These are phyloP conservation scores for Saccharomycopsis hybrid DNA, from an alignment of 1,139 yeast species.

Conservation along the genomic window DNA sequence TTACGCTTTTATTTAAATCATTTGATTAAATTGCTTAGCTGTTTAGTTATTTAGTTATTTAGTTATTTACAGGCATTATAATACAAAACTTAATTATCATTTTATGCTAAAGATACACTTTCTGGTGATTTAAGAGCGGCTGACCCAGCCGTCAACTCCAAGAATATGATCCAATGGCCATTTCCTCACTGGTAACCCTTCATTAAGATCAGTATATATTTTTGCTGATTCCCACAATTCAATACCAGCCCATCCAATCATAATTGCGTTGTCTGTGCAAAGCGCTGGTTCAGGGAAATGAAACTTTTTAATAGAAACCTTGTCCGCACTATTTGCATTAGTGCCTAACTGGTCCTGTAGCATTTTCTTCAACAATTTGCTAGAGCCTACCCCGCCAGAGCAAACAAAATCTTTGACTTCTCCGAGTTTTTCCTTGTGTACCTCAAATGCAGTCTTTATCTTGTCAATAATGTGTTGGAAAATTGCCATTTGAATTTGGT, in stretches of 20 bases:
- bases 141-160: conserved; percentile 7
- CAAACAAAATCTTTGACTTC: conserved; percentile 58
- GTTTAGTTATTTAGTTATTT: no score
- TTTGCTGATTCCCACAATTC: conserved; percentile 60
- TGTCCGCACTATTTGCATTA: background rate
- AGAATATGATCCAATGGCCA: conserved; percentile 64
- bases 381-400: conserved; percentile 95
- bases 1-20: no score
- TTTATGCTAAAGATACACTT: no score
- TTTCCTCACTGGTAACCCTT: conserved; percentile 54
- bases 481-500: conserved; percentile 54
- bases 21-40: no score
- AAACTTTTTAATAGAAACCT: conserved; percentile 33
- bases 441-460: conserved; percentile 40
- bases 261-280: conserved; percentile 92
- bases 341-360: conserved; percentile 34
- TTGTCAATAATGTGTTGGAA: conserved; percentile 69
- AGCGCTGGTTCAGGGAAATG: conserved; percentile 65
- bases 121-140: no score
- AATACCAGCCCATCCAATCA: conserved; percentile 98
- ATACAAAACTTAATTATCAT: no score
- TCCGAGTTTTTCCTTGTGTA: conserved; percentile 32
- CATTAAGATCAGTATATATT: conserved; percentile 40
- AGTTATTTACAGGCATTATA: no score
- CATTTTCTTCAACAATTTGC: conserved; percentile 47